These are phyloP conservation scores for Globisporangium okanoganense DNA, from an alignment of 352 stramenopile species.

Conservation along the genomic window DNA sequence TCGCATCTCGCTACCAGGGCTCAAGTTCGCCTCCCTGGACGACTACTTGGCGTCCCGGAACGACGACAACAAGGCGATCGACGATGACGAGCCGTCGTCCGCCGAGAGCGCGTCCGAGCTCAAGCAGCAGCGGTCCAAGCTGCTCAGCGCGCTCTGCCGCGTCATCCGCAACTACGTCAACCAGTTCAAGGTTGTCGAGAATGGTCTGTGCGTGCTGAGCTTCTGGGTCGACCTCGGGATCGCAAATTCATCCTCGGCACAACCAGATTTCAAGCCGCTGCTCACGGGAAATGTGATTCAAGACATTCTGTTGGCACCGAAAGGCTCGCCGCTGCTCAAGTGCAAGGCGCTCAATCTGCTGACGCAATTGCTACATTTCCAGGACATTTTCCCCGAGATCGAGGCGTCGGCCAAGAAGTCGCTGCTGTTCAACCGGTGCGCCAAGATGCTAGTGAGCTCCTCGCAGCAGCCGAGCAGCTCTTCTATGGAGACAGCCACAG, in stretches of 20 bases:
- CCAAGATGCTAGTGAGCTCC: slow-evolving; percentile 41
- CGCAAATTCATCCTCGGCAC: slow-evolving; percentile 1
- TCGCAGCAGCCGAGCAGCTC: slow-evolving; percentile 1
- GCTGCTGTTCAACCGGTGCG: slow-evolving; percentile 69
- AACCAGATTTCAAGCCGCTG: slow-evolving; percentile 44
- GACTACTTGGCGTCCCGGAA: slow-evolving; percentile 35
- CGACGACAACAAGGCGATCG: slow-evolving; percentile 4
- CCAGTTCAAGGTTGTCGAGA: slow-evolving; percentile 33
- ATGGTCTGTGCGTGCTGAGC: slow-evolving; percentile 34
- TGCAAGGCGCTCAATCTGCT: slow-evolving; percentile 35
- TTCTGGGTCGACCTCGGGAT: slow-evolving; percentile 43
- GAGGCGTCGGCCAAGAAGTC: slow-evolving; percentile 42
- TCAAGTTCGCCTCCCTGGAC: slow-evolving; percentile 41
- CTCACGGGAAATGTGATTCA: slow-evolving; percentile 44
- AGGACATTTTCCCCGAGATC: slow-evolving; percentile 39
- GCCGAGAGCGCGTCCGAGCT: slow-evolving; percentile 31
- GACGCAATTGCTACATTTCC: slow-evolving; percentile 35
- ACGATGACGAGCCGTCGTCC: slow-evolving; percentile 10
- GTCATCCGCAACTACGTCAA: slow-evolving; percentile 53
- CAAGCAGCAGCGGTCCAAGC: slow-evolving; percentile 27
- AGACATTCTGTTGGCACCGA: slow-evolving; percentile 43
- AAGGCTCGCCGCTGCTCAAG: slow-evolving; percentile 27
- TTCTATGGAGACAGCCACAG: background rate
- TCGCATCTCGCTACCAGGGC: slow-evolving; percentile 31
- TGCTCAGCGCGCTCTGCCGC: slow-evolving; percentile 44